These are phyloP conservation scores for Sordariomycetes sp. DNA, from an alignment of 2,329 filamentous ascomycete species.

Conservation along the genomic window DNA sequence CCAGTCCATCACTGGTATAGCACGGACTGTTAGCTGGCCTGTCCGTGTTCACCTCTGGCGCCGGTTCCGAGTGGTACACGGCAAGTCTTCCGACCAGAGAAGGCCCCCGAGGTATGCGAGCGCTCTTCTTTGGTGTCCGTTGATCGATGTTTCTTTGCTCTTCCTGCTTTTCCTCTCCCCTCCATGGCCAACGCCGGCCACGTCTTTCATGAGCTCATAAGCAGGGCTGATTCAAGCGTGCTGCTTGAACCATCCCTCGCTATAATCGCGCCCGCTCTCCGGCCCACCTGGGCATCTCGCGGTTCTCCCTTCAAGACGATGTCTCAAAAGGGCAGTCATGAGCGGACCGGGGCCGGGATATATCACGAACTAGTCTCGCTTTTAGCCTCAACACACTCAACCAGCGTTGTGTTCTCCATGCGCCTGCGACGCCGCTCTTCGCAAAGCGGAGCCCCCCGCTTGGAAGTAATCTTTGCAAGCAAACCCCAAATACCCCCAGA, in stretches of 20 bases:
- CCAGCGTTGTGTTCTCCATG: neutral
- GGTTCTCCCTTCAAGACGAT: neutral
- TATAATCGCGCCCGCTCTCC: neutral
- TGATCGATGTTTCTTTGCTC: no score
- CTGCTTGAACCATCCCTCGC: no score
- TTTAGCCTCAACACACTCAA: neutral
- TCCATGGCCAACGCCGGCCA: no score
- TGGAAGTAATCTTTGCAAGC: neutral
- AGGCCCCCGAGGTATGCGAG: neutral
- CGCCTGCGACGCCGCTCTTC: neutral
- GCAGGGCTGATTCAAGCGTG: no score
- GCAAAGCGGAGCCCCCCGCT: neutral
- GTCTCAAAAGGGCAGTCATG: neutral
- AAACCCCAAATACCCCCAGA: neutral
- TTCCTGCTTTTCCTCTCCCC: no score
- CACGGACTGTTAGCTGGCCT: neutral
- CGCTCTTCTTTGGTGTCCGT: neutral
- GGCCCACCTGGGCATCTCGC: neutral
- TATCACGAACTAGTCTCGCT: neutral
- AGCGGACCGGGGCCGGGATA: neutral
- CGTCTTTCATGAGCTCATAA: no score
- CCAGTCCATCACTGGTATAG: neutral
- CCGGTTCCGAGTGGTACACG: no score
- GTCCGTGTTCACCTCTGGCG: neutral
- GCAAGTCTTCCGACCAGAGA: neutral